Conservation (phyloP, 768 basidiomycete species). For the Hemileccinum rubropunctum region DNA sequence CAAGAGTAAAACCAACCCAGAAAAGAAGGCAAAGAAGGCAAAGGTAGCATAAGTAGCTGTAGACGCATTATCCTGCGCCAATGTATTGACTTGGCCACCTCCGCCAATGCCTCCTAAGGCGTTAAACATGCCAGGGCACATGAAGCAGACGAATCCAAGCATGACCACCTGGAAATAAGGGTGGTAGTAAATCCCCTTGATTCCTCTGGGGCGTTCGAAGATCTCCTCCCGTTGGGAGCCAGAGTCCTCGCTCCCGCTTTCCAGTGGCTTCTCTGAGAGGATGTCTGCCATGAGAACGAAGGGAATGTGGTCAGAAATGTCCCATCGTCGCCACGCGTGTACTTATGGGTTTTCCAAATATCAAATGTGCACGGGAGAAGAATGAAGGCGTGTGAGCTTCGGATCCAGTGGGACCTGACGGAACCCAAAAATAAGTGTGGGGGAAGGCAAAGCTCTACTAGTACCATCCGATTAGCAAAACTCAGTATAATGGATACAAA, state of each 20-base stretch:
- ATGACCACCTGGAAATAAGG: slow-evolving; percentile 45
- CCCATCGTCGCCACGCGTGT: not conserved
- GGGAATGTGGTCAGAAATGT: not conserved
- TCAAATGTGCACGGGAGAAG: not conserved
- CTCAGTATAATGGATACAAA: no score
- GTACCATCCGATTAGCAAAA: no score
- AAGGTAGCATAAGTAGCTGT: slow-evolving; percentile 66
- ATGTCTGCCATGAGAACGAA: slow-evolving; percentile 15
- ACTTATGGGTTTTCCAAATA: slow-evolving; percentile 11
- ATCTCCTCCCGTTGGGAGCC: slow-evolving; percentile 28
- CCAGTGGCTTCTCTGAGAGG: slow-evolving; percentile 19
- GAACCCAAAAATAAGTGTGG: not conserved
- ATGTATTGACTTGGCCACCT: slow-evolving; percentile 68
- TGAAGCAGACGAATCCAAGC: slow-evolving; percentile 66
- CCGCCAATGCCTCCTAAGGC: slow-evolving; percentile 77
- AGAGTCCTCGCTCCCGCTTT: slow-evolving; percentile 29
- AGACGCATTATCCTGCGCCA: slow-evolving; percentile 67
- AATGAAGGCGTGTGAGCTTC: slow-evolving; percentile 12
- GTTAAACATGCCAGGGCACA: slow-evolving; percentile 72
- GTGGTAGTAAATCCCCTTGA: slow-evolving; percentile 57
- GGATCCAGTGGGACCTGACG: slow-evolving; percentile 9
- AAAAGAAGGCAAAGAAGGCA: slow-evolving; percentile 60
- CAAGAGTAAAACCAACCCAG: slow-evolving; percentile 49
- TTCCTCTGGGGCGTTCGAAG: slow-evolving; percentile 48
- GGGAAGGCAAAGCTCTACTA: no score